Percentiles rank a stretch among this genome's conserved stretches.
Conservation (phyloP, 2,329 filamentous ascomycete species). For the Byssoonygena ceratinophila region DNA sequence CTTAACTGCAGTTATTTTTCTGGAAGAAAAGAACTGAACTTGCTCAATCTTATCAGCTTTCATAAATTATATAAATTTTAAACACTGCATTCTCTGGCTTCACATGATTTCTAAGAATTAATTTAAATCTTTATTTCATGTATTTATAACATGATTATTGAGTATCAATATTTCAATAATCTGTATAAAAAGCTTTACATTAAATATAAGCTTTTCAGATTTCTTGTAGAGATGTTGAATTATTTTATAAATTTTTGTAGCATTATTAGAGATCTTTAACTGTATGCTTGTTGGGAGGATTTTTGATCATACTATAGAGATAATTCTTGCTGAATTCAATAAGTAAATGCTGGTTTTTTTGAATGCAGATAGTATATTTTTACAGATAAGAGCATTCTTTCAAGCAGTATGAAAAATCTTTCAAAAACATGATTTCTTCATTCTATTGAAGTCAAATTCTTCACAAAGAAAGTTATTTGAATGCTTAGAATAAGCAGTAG, state of each 20-base stretch:
- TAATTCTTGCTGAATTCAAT: neutral
- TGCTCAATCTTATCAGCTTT: neutral
- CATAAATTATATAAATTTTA: neutral
- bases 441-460: constrained; percentile 1
- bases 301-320: too few species aligned
- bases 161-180: neutral
- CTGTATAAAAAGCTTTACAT: neutral
- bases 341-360: neutral
- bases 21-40: constrained; percentile 7
- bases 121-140: neutral
- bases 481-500: constrained; percentile 4
- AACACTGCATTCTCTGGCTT: neutral
- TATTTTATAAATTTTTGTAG: neutral
- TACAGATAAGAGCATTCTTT: neutral
- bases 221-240: neutral
- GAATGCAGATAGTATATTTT: constrained; percentile 8
- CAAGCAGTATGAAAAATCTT: constrained; percentile 1
- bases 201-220: neutral
- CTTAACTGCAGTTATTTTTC: neutral
- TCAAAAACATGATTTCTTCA: constrained; percentile 3
- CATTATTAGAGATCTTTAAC: neutral
- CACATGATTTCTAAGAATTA: too few species aligned
- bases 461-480: neutral
- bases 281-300: neutral
- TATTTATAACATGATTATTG: neutral